phyloP scores from a whole-genome alignment of 345 rosid genomes.

The Acer campestre region DNA sequence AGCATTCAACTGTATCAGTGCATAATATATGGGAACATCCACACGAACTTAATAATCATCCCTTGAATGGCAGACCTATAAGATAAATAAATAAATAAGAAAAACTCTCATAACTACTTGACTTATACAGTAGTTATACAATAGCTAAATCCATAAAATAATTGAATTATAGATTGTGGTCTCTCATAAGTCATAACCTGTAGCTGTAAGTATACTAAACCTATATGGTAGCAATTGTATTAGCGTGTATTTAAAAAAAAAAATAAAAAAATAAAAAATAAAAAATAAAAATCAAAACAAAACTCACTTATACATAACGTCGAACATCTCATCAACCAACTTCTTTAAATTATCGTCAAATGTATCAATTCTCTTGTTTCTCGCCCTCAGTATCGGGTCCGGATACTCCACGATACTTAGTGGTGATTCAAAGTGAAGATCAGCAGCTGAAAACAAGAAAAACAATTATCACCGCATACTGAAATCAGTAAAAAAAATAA shows the following conservation, averaged over 20 bases:
- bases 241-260: background rate
- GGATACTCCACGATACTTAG: constrained; percentile 85
- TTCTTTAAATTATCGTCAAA: constrained; percentile 83
- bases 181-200: too few relatives aligned
- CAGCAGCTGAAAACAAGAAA: constrained; percentile 45
- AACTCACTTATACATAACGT: constrained; percentile 93
- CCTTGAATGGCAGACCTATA: background rate
- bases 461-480: background rate
- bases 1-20: constrained; percentile 1
- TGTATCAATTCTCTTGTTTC: constrained; percentile 63
- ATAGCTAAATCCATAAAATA: too few relatives aligned
- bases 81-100: background rate
- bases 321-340: constrained; percentile 83
- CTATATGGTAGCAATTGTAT: too few relatives aligned
- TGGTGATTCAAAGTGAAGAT: constrained; percentile 75
- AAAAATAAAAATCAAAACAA: background rate
- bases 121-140: too few relatives aligned
- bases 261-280: background rate
- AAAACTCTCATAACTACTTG: too few relatives aligned
- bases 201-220: too few relatives aligned
- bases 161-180: too few relatives aligned
- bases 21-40: background rate
- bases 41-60: background rate
- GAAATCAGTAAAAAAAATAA: background rate
- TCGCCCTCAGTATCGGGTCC: constrained; percentile 75